Evolutionary conservation across 1,284 basidiomycete genomes (phyloP).

Genomic region (Moniliella sp.): DNA sequence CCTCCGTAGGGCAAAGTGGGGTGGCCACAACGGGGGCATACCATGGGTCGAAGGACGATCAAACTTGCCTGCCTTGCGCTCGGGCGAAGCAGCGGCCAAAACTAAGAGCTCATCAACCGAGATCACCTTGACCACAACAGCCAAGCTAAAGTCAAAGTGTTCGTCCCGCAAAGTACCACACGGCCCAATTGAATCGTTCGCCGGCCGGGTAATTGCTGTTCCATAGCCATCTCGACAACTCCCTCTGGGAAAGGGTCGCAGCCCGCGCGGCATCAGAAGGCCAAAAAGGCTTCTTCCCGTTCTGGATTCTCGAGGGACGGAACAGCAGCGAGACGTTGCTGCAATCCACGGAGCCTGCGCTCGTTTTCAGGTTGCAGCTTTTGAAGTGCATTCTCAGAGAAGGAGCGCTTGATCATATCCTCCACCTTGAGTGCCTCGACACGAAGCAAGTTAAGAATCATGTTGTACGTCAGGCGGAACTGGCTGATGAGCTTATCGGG

Average conservation of each 20-base stretch:
- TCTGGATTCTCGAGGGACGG: no score
- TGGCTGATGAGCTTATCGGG: constrained; percentile 84
- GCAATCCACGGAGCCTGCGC: constrained; percentile 47
- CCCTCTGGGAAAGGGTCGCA: constrained; percentile 48
- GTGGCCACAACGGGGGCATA: not conserved
- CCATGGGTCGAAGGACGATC: not conserved
- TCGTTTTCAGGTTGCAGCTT: constrained; percentile 78
- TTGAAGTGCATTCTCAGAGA: constrained; percentile 92
- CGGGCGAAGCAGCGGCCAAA: constrained; percentile 45
- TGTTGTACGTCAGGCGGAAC: constrained; percentile 94
- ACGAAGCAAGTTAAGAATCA: constrained; percentile 88
- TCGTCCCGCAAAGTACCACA: constrained; percentile 67
- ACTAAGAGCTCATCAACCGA: constrained; percentile 45
- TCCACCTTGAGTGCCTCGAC: constrained; percentile 90
- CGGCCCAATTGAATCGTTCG: constrained; percentile 54
- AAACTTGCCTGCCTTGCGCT: constrained; percentile 39
- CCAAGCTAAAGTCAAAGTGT: constrained; percentile 59
- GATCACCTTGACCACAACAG: constrained; percentile 55
- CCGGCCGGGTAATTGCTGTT: constrained; percentile 46
- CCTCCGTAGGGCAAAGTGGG: no score
- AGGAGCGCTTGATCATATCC: constrained; percentile 98
- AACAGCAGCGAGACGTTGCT: constrained; percentile 49
- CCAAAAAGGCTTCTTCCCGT: constrained; percentile 45
- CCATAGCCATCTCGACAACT: constrained; percentile 47
- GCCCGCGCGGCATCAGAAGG: constrained; percentile 52